phyloP scores from a whole-genome alignment of 345 rosid genomes.

The Eucalyptus tenuipes region DNA sequence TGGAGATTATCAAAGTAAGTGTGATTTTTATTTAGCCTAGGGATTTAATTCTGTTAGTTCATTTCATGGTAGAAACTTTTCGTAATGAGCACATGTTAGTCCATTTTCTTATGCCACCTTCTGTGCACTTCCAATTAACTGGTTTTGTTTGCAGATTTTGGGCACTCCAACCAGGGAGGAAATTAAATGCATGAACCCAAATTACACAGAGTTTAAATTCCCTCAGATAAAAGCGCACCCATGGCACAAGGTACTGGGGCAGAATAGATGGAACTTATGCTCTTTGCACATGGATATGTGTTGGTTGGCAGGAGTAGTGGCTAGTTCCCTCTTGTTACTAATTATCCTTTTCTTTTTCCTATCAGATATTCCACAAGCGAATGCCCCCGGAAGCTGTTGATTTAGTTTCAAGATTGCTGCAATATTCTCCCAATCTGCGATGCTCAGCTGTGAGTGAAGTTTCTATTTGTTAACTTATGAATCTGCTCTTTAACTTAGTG shows the following conservation, averaged over 20 bases:
- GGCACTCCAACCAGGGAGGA: constrained; percentile 99
- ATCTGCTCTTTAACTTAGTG: background rate
- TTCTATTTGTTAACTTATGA: background rate
- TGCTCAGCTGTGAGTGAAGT: constrained; percentile 64
- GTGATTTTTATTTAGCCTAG: background rate
- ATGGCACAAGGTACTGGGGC: constrained; percentile 79
- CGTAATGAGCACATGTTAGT: background rate
- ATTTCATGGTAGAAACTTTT: background rate
- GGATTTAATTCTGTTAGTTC: background rate
- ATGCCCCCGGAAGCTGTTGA: constrained; percentile 99
- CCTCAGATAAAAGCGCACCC: constrained; percentile 99
- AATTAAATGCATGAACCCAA: constrained; percentile 98
- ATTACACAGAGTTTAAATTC: constrained; percentile 88
- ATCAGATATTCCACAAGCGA: constrained; percentile 83
- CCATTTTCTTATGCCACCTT: background rate
- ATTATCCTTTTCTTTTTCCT: background rate
- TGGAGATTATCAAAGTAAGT: constrained; percentile 90
- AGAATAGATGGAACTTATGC: background rate
- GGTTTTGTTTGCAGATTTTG: constrained; percentile 42
- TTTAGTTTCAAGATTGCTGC: constrained; percentile 89
- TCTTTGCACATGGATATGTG: background rate
- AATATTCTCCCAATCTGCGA: constrained; percentile 92
- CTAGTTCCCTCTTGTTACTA: background rate
- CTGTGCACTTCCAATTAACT: background rate
- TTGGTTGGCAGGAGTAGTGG: background rate